These are phyloP conservation scores for Albizia julibrissin DNA, from an alignment of 306 rosid genomes.

Conservation along the genomic window DNA sequence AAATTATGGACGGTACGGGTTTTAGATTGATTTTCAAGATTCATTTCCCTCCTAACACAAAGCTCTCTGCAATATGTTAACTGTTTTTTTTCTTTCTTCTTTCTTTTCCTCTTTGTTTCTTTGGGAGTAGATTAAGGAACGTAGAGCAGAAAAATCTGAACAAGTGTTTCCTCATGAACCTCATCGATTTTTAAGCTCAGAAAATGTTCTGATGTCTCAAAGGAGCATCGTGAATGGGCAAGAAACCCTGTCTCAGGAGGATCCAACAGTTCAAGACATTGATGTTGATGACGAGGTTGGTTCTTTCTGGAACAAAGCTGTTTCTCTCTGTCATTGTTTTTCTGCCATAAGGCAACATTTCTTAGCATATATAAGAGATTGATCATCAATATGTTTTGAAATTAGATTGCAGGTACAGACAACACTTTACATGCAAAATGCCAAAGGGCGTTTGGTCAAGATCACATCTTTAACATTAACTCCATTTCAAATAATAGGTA, in stretches of 20 bases:
- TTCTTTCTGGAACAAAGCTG: constrained; percentile 11
- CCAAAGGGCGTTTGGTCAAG: constrained; percentile 64
- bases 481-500: constrained; percentile 83
- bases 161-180: constrained; percentile 47
- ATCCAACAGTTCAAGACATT: constrained; percentile 33
- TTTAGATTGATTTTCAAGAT: neutral
- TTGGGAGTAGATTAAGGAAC: constrained; percentile 62
- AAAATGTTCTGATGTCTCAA: constrained; percentile 61
- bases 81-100: neutral
- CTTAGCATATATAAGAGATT: constrained; percentile 5
- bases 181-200: constrained; percentile 41
- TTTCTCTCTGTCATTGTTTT: neutral
- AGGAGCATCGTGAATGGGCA: constrained; percentile 51
- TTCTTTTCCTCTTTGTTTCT: neutral
- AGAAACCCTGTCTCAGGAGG: constrained; percentile 36
- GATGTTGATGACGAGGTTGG: constrained; percentile 44
- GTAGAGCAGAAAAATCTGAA: constrained; percentile 49
- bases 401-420: constrained; percentile 52
- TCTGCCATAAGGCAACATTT: constrained; percentile 3
- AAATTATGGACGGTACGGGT: constrained; percentile 56
- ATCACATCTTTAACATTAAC: constrained; percentile 69
- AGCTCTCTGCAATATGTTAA: neutral
- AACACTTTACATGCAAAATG: constrained; percentile 51
- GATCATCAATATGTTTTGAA: constrained; percentile 17
- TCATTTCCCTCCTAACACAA: too few relatives aligned